phyloP scores from a whole-genome alignment of 768 basidiomycete genomes.

The Daedalea quercina region DNA sequence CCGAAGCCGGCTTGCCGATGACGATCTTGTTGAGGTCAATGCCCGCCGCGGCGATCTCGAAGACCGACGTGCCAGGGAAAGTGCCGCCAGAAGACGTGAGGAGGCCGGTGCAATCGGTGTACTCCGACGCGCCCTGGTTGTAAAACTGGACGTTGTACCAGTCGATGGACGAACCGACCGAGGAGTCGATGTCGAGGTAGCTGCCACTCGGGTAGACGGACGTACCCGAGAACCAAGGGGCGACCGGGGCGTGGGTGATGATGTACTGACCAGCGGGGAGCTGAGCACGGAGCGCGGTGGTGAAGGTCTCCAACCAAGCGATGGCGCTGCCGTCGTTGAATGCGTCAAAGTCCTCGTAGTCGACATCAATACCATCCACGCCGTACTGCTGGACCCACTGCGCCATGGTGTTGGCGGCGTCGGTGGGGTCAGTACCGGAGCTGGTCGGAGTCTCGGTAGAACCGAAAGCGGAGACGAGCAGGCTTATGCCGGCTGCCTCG shows the following conservation, averaged over 20 bases:
- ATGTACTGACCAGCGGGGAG: conserved; percentile 44
- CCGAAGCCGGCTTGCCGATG: conserved; percentile 63
- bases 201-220: conserved; percentile 33
- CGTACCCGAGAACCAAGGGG: conserved; percentile 34
- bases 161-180: conserved; percentile 54
- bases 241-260: conserved; percentile 51
- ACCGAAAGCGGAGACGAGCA: conserved; percentile 63
- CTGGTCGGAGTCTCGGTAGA: conserved; percentile 47
- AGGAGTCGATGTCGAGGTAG: conserved; percentile 46
- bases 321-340: conserved; percentile 26
- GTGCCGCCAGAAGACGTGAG: conserved; percentile 31
- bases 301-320: conserved; percentile 50
- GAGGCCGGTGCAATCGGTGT: conserved; percentile 32
- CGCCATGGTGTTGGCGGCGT: conserved; percentile 57
- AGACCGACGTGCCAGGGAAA: conserved; percentile 39
- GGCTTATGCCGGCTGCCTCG: conserved; percentile 48
- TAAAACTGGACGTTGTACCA: conserved; percentile 41
- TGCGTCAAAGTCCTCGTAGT: conserved; percentile 48
- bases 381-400: conserved; percentile 53
- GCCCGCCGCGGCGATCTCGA: conserved; percentile 48
- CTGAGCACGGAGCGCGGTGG: conserved; percentile 36
- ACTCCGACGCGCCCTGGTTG: conserved; percentile 30
- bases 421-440: conserved; percentile 49
- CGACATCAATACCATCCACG: conserved; percentile 69
- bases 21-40: conserved; percentile 59